Base-by-base conservation (phyloP, 2,329 filamentous ascomycete species). In the Elsinoe fawcettii region DNA sequence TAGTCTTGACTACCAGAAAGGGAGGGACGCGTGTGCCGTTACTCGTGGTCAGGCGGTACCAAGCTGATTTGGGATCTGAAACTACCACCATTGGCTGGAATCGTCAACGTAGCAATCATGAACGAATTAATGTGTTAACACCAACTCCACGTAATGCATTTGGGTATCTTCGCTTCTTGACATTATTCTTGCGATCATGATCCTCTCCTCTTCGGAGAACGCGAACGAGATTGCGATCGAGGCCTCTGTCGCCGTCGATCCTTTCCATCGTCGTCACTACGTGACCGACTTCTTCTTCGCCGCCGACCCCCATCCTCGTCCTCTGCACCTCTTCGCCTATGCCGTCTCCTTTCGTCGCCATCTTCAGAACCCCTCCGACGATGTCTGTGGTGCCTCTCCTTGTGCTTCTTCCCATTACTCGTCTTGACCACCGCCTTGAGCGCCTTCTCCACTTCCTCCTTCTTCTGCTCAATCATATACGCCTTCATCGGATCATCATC, bases 401-500 rank as follows among this genome's bases (percentile, higher is more conserved):
- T 61, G 23, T 57, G 55, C 8, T 61, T 73, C 59, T 67, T 71
- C 49, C 67, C 69, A 37, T 62, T 77, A 64, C 75, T 79, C 12
- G 79, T 75, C 58, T 76, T 75, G 64, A 67, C 73, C 66, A 71
- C 79, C 63, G 73, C 79, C 61, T 77, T 76, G 63, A 87, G 72
- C 2, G 89, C 91, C 59, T 81, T 80, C 56, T 87, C 83, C 11
- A 96, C 81, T 69, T 96, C 89, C 68, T 90, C 89, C 72, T 88
- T 90, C 79, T 97, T 96, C 73, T 95, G 87, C 62, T 92, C 82
- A 54, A 96, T 84, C 62, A 97, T 69, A 65, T 88, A 96, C 36
- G 83, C 84, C 73, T 96, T 96, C 93, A 99, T 99, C 0, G 93
- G 93, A 70, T 99, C 93, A 60, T 97, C 92, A 22, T 96, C 91